These are phyloP conservation scores for Phytophthora ramorum DNA, from an alignment of 352 stramenopile species.

Conservation along the genomic window DNA sequence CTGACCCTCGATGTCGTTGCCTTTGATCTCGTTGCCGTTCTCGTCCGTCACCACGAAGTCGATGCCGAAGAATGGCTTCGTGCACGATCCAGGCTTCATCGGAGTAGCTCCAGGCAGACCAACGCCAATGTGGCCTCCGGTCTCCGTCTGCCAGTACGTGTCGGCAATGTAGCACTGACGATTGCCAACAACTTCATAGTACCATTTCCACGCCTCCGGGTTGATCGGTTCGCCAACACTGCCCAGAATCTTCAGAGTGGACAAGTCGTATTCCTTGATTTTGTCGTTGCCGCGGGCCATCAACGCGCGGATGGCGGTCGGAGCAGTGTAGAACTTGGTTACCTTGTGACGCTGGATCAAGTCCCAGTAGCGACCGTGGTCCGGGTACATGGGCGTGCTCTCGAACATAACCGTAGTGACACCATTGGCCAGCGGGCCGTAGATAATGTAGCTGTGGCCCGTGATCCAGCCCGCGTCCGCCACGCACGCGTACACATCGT, in stretches of 20 bases:
- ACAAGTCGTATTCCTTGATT: slow-evolving; percentile 77
- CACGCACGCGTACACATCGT: slow-evolving; percentile 96
- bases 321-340: slow-evolving; percentile 95
- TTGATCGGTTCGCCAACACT: slow-evolving; percentile 99
- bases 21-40: slow-evolving; percentile 89
- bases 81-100: slow-evolving; percentile 94
- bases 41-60: slow-evolving; percentile 89
- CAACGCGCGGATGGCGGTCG: slow-evolving; percentile 97
- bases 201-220: slow-evolving; percentile 97
- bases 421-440: slow-evolving; percentile 97
- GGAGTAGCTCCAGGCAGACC: slow-evolving; percentile 92
- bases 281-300: slow-evolving; percentile 96
- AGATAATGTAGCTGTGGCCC: slow-evolving; percentile 97
- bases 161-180: slow-evolving; percentile 94
- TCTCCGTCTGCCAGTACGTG: slow-evolving; percentile 99
- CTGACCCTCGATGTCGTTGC: slow-evolving; percentile 92
- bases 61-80: slow-evolving; percentile 97
- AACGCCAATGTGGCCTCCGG: slow-evolving; percentile 95
- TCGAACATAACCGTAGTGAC: slow-evolving; percentile 99
- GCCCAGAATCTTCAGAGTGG: slow-evolving; percentile 94
- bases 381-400: slow-evolving; percentile 96
- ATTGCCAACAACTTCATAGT: slow-evolving; percentile 94
- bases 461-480: slow-evolving; percentile 98
- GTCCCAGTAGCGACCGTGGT: slow-evolving; percentile 97
- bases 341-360: slow-evolving; percentile 97